phyloP scores from a whole-genome alignment of 2,329 filamentous ascomycete genomes.

The Grosmannia huntii region DNA sequence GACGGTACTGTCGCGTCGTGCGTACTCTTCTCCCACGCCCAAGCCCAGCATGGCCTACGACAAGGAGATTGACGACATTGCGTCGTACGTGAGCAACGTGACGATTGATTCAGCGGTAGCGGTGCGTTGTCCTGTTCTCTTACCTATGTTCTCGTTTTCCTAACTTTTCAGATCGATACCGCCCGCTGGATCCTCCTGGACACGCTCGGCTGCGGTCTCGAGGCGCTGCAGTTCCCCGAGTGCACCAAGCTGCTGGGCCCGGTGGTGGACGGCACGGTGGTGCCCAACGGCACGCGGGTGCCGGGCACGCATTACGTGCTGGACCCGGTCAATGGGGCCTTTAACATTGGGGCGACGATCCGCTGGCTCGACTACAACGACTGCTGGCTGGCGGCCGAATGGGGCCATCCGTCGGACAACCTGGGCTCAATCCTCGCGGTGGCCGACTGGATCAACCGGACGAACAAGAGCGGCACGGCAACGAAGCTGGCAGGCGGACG shows the following conservation, averaged over 20 bases:
- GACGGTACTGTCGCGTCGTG: slow-evolving; percentile 24
- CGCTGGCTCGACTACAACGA: slow-evolving; percentile 99
- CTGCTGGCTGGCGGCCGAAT: slow-evolving; percentile 89
- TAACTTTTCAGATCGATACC: slow-evolving; percentile 54
- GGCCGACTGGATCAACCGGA: slow-evolving; percentile 94
- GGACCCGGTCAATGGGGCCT: slow-evolving; percentile 88
- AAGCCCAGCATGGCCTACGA: slow-evolving; percentile 56
- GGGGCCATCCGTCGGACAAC: slow-evolving; percentile 98
- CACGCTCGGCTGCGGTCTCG: slow-evolving; percentile 90
- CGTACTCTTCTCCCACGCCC: slow-evolving; percentile 35
- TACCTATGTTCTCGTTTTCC: not conserved
- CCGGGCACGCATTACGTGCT: slow-evolving; percentile 88
- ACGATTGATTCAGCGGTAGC: slow-evolving; percentile 84
- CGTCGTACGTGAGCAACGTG: slow-evolving; percentile 86
- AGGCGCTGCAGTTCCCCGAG: slow-evolving; percentile 90
- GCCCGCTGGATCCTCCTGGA: slow-evolving; percentile 95
- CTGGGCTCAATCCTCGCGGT: slow-evolving; percentile 92
- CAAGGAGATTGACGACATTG: slow-evolving; percentile 89
- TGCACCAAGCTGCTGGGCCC: slow-evolving; percentile 92
- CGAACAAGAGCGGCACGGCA: slow-evolving; percentile 41
- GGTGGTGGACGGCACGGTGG: slow-evolving; percentile 75
- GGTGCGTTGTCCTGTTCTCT: slow-evolving; percentile 40
- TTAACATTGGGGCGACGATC: slow-evolving; percentile 99
- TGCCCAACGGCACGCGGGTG: slow-evolving; percentile 85
- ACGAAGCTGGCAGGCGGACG: slow-evolving; percentile 61